Base-by-base conservation (phyloP, 139 green algal genomes). In the Haematococcus lacustris region DNA sequence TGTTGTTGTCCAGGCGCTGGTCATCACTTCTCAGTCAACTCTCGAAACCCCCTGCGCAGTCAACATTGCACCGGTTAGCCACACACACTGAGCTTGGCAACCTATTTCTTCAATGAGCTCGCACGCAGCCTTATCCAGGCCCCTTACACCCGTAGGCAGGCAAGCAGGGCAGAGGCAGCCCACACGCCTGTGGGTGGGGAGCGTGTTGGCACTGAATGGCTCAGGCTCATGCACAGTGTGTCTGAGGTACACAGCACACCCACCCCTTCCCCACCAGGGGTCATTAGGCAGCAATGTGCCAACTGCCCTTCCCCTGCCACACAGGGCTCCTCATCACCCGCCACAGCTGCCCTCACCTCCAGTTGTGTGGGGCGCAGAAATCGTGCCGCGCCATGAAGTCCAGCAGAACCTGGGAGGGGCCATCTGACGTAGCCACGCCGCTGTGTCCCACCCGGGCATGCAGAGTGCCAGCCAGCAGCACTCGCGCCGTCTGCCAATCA, bases 21-120 rank as follows among this genome's bases (percentile, higher is more conserved):
- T 43, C 30, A 59, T 87, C 71, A 97, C 77, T 97, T 97, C 53
- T 97, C 92, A 0, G 88, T 93, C 1, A 97, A 85, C 79, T 95
- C 92, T 2, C 93, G 73, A 64, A 80, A 94, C 3, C 92, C 93
- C 35, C 57, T 64, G 53, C 53, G 26, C 26, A 64, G 53, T 59
- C 38, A 38, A 68, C n/a, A n/a, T n/a, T n/a, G n/a, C n/a, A n/a
- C n/a, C n/a, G n/a, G n/a, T n/a, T n/a, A n/a, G n/a, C n/a, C n/a
- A n/a, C n/a, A n/a, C n/a, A n/a, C n/a, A n/a, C n/a, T n/a, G n/a
- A n/a, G n/a, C n/a, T n/a, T n/a, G n/a, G n/a, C n/a, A n/a, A n/a
- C n/a, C n/a, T n/a, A n/a, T n/a, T n/a, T n/a, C n/a, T n/a, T n/a
- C n/a, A n/a, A n/a, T n/a, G n/a, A n/a, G n/a, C n/a, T n/a, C n/a